Evolutionary conservation across 202 grass and related monocot species (phyloP).

Genomic region (Zoysia matrella): DNA sequence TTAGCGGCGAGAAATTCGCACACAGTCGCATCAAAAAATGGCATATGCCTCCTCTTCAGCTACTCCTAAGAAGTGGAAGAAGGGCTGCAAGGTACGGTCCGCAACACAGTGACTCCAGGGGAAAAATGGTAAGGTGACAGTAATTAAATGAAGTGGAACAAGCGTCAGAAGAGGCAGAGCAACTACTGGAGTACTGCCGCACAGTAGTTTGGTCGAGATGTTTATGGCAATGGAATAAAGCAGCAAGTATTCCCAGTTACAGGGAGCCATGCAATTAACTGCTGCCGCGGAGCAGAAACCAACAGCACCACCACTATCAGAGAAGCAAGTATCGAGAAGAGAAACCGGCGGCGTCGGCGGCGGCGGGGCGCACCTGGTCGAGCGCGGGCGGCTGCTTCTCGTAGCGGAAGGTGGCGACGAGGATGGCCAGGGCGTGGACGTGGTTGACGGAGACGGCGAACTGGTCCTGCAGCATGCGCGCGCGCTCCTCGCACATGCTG

Average conservation of each 20-base stretch:
- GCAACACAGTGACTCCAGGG: slow-evolving; percentile 7
- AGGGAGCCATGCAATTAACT: slow-evolving; percentile 25
- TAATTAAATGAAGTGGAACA: too few species aligned
- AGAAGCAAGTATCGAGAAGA: too few species aligned
- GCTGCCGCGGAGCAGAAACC: slow-evolving; percentile 16
- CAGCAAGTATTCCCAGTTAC: not conserved
- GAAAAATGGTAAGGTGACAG: too few species aligned
- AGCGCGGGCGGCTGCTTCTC: slow-evolving; percentile 84
- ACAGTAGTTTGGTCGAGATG: not conserved
- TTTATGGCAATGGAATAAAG: slow-evolving; percentile 25
- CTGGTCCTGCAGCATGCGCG: slow-evolving; percentile 96
- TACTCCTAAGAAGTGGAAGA: too few species aligned
- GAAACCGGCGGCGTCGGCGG: too few species aligned
- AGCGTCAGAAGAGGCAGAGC: slow-evolving; percentile 17
- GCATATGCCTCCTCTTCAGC: too few species aligned
- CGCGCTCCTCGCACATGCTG: slow-evolving; percentile 94
- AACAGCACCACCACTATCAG: too few species aligned
- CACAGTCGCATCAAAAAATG: not conserved
- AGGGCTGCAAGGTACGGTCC: not conserved
- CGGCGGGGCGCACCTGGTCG: slow-evolving; percentile 65
- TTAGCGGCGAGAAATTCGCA: not conserved
- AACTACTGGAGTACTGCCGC: not conserved
- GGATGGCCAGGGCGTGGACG: slow-evolving; percentile 95
- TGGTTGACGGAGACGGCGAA: slow-evolving; percentile 97
- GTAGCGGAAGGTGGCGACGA: slow-evolving; percentile 96